Evolutionary conservation across 441 rosid genomes (phyloP).

Genomic region (Populus tomentosa): DNA sequence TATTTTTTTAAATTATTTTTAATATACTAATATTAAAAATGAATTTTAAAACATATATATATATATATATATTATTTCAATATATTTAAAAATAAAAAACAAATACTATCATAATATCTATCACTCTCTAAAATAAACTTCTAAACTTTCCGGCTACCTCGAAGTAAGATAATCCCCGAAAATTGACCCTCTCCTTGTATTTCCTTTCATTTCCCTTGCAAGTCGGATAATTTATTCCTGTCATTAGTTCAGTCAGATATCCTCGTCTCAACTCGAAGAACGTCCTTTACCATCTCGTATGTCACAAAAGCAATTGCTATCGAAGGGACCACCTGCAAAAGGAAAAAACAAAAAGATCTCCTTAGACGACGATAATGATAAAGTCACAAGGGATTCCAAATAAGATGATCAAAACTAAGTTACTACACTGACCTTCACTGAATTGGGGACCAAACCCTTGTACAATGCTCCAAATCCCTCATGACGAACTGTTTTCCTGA

Average conservation of each 20-base stretch:
- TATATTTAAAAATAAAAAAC: too few species aligned
- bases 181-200: not conserved
- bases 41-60: too few species aligned
- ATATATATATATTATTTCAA: too few species aligned
- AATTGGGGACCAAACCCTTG: constrained; percentile 90
- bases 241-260: constrained; percentile 58
- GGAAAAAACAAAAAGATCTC: not conserved
- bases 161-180: constrained; percentile 8
- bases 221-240: constrained; percentile 2
- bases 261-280: constrained; percentile 84
- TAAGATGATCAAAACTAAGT: not conserved
- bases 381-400: not conserved
- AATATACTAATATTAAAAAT: too few species aligned
- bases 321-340: constrained; percentile 77
- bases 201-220: not conserved
- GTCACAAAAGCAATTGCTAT: constrained; percentile 95
- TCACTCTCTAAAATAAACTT: constrained; percentile 3
- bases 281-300: constrained; percentile 78
- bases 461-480: constrained; percentile 84
- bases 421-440: constrained; percentile 59
- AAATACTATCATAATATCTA: too few species aligned
- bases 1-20: too few species aligned
- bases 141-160: constrained; percentile 16
- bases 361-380: not conserved
- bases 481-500: constrained; percentile 69